Evolutionary conservation across 2,329 filamentous ascomycete species (phyloP).

Genomic region (Aspergillus pseudoviridinutans): DNA sequence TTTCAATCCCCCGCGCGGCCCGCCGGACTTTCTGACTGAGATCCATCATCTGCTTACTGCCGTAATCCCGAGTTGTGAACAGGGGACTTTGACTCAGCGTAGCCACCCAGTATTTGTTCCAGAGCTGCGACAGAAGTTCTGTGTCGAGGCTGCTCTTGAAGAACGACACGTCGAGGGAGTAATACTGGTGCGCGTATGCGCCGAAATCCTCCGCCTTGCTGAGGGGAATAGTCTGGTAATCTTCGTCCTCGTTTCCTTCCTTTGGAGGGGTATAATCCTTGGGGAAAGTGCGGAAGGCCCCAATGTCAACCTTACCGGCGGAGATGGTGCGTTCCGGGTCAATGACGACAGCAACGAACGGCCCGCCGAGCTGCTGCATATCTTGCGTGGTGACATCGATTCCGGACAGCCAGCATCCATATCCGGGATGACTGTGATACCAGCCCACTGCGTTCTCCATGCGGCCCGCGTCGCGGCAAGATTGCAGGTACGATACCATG

Average conservation of each 20-base stretch:
- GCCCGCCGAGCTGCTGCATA: slow-evolving; percentile 85
- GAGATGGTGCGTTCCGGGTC: slow-evolving; percentile 94
- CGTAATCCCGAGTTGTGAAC: slow-evolving; percentile 88
- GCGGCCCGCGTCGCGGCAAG: slow-evolving; percentile 70
- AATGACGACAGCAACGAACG: slow-evolving; percentile 92
- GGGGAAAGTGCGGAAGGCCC: slow-evolving; percentile 89
- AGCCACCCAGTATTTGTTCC: slow-evolving; percentile 97
- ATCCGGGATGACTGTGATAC: slow-evolving; percentile 97
- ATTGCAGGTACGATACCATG: slow-evolving; percentile 78
- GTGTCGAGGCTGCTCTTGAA: slow-evolving; percentile 92
- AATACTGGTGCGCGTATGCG: slow-evolving; percentile 86
- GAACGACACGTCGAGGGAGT: slow-evolving; percentile 83
- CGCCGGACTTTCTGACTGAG: slow-evolving; percentile 76
- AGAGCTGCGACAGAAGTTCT: slow-evolving; percentile 79
- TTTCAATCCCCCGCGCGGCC: slow-evolving; percentile 46
- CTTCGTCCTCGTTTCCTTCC: slow-evolving; percentile 44
- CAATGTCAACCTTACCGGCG: slow-evolving; percentile 93
- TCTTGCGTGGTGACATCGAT: slow-evolving; percentile 90
- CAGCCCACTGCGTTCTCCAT: slow-evolving; percentile 93
- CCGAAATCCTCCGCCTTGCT: slow-evolving; percentile 95
- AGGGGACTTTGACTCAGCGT: slow-evolving; percentile 88
- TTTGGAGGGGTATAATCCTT: slow-evolving; percentile 61
- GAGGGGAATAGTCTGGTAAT: slow-evolving; percentile 65
- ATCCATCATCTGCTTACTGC: slow-evolving; percentile 87
- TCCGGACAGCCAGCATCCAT: slow-evolving; percentile 95